Conservation (phyloP, 352 stramenopile species). For the Globisporangium ultimum region DNA sequence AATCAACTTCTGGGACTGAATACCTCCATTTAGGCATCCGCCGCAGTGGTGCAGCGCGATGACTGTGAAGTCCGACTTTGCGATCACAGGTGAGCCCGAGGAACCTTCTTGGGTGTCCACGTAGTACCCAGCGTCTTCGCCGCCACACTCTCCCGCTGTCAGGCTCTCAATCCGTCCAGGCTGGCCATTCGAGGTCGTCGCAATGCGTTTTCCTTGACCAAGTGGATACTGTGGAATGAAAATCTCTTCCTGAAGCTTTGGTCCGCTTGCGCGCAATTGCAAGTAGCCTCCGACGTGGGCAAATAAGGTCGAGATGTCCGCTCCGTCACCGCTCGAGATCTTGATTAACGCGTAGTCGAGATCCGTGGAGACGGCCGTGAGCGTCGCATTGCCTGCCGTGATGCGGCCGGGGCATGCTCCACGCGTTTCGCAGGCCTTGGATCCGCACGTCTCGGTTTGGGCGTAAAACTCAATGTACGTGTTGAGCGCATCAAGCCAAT, state of each 20-base stretch:
- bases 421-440: conserved; percentile 24
- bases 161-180: conserved; percentile 33
- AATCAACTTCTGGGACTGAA: conserved; percentile 52
- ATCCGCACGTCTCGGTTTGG: conserved; percentile 39
- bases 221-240: conserved; percentile 45
- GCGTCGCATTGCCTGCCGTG: conserved; percentile 27
- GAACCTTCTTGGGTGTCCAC: conserved; percentile 72
- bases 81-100: conserved; percentile 66
- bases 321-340: conserved; percentile 27
- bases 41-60: conserved; percentile 78
- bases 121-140: conserved; percentile 65
- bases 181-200: conserved; percentile 18
- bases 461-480: conserved; percentile 70
- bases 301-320: conserved; percentile 32
- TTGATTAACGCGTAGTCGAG: conserved; percentile 48
- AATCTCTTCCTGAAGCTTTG: conserved; percentile 32
- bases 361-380: conserved; percentile 33
- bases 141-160: conserved; percentile 39
- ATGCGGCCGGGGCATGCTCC: conserved; percentile 44
- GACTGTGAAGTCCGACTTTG: conserved; percentile 48
- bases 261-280: conserved; percentile 29
- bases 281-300: conserved; percentile 29
- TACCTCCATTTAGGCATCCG: conserved; percentile 64
- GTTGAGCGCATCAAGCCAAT: conserved; percentile 60
- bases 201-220: conserved; percentile 37